A percentile compares a stretch with the other conserved stretches of the same genome.
Evolutionary conservation across 768 basidiomycete genomes (phyloP).

Genomic region (Collybiopsis confluens): DNA sequence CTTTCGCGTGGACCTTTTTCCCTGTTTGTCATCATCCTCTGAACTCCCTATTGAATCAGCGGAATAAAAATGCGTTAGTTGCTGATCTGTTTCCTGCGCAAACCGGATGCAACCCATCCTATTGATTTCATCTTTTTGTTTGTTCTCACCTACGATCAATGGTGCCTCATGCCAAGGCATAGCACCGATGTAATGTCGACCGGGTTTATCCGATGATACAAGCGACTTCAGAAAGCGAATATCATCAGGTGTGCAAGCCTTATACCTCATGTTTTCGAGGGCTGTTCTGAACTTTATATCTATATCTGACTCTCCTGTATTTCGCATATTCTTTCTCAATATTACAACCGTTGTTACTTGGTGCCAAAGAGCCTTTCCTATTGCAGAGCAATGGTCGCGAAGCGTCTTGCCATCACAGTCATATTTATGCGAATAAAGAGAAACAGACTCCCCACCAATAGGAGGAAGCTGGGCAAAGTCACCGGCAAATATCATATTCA

Average conservation of each 20-base stretch:
- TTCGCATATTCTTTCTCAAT: conserved; percentile 25
- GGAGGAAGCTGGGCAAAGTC: conserved; percentile 35
- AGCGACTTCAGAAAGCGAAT: conserved; percentile 17
- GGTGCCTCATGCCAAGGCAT: conserved; percentile 23
- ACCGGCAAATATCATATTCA: conserved; percentile 32
- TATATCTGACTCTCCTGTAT: conserved; percentile 17
- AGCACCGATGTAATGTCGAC: background rate
- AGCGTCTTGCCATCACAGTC: background rate
- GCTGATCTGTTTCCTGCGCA: conserved; percentile 23
- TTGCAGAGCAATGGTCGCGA: conserved; percentile 9
- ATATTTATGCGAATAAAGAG: conserved; percentile 10
- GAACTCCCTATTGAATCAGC: conserved; percentile 15
- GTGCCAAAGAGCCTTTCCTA: conserved; percentile 21
- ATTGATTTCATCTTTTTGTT: conserved; percentile 28
- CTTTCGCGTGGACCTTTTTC: background rate
- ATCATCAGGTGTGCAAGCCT: conserved; percentile 18
- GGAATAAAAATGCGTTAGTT: conserved; percentile 24
- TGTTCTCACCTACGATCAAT: conserved; percentile 27
- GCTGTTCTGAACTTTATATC: conserved; percentile 24
- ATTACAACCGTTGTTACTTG: conserved; percentile 18
- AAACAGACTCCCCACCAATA: conserved; percentile 1
- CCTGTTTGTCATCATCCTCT: background rate
- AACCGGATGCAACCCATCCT: conserved; percentile 20
- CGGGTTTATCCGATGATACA: conserved; percentile 10
- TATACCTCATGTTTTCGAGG: conserved; percentile 26